Percentiles rank a stretch among this genome's conserved stretches.
Conservation (phyloP, 148 eudicot genomes). For the Suaeda aralocaspica region DNA sequence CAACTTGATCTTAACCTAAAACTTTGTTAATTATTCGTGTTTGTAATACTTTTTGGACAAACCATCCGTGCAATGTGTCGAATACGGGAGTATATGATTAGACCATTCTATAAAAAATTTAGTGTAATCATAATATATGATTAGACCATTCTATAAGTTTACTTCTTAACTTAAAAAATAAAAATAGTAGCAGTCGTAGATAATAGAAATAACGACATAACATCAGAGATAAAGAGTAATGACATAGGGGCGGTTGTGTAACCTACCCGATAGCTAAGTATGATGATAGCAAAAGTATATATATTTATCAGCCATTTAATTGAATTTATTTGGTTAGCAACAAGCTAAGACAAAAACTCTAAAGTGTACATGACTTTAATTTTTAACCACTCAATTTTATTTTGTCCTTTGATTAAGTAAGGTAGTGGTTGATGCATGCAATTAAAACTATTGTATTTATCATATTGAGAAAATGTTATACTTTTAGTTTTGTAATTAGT, state of each 20-base stretch:
- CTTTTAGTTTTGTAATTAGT: too few species aligned
- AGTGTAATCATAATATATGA: too few species aligned
- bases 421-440: conserved; percentile 26
- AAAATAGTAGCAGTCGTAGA: too few species aligned
- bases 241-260: conserved; percentile 3
- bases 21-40: neutral
- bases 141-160: too few species aligned
- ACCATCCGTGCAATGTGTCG: neutral
- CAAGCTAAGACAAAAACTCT: neutral
- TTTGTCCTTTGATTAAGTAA: neutral
- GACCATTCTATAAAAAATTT: too few species aligned
- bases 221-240: conserved; percentile 14
- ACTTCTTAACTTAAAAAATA: too few species aligned
- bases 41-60: neutral
- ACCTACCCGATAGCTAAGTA: conserved; percentile 11
- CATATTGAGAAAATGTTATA: too few species aligned
- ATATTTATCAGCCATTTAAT: neutral
- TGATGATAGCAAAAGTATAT: neutral
- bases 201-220: neutral
- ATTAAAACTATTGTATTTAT: too few species aligned
- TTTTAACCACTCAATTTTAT: neutral
- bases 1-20: neutral
- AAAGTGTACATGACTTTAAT: neutral
- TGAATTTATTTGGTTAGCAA: neutral
- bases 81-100: neutral